These are phyloP conservation scores for Aspergillus vadensis DNA, from an alignment of 2,329 filamentous ascomycete genomes.

Conservation along the genomic window DNA sequence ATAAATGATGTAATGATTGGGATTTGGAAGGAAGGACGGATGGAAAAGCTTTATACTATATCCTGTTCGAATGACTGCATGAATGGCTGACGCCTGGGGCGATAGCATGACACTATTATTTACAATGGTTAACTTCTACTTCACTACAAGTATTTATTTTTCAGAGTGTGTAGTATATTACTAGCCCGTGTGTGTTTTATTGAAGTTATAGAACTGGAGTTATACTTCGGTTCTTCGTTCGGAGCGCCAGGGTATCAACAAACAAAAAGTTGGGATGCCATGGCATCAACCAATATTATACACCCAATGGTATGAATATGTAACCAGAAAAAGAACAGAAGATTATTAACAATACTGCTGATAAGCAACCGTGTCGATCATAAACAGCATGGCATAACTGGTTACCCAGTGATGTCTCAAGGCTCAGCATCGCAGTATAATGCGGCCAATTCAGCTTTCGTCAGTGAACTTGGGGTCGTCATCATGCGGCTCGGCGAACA, in stretches of 20 bases:
- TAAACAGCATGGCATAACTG: conserved; percentile 12
- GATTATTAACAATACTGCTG: conserved; percentile 12
- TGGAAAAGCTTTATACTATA: neutral
- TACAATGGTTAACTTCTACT: neutral
- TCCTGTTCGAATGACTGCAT: neutral
- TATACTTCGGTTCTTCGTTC: no score
- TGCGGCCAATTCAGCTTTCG: conserved; percentile 17
- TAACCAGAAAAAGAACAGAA: neutral
- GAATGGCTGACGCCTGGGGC: neutral
- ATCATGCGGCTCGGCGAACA: conserved; percentile 37
- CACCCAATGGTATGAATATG: conserved; percentile 3
- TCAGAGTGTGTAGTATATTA: no score
- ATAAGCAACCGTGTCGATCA: conserved; percentile 14
- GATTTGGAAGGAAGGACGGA: neutral
- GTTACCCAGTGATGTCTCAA: neutral
- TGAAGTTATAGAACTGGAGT: no score
- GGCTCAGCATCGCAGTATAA: neutral
- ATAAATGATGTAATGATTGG: conserved; percentile 15
- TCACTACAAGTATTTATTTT: no score
- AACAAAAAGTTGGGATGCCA: neutral
- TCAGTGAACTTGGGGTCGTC: conserved; percentile 36
- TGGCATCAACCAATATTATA: conserved; percentile 2
- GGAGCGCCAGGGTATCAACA: no score
- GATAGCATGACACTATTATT: neutral
- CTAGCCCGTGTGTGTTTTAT: no score